Base-by-base conservation (phyloP, 2,329 filamentous ascomycete genomes). In the Aciculosporium take region DNA sequence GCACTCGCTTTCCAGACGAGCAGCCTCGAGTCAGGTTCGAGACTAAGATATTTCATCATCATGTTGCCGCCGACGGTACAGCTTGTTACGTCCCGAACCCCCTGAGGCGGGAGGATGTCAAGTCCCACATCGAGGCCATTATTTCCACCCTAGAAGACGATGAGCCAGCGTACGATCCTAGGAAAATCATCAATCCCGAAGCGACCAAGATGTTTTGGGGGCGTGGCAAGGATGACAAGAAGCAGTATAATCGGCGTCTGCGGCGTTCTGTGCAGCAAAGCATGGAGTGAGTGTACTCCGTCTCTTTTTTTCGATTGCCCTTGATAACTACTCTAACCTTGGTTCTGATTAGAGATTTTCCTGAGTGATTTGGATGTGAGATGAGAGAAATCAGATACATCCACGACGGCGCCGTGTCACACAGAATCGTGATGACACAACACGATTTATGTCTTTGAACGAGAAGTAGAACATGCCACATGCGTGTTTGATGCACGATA, bases 171-270 rank as follows among this genome's bases (percentile, higher is more conserved):
- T 96, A 94, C 55, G 91, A 98, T 56, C 91, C 91, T 1, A 74
- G 89, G 35, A 88, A 84, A 9, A 74, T 86, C 25, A 85, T 96
- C 29, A 81, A 94, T 48, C 82, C 79, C 0, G 88, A 94, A 53
- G 87, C 88, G 2, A 80, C 83, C 31, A 84, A 79, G 58, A 66
- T 96, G 35, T 91, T 81, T 56, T 98, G 91, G 89, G 87, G 87
- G 3, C 71, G 71, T 4, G 63, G 74, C 1, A 45, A 57, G 2
- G 81, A 87, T 2, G 81, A 89, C 40, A 83, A 84, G 56, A 94
- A 88, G 62, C 64, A 76, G 49, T 96, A 96, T 64, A 87, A 83
- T 52, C 76, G 89, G 40, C 76, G 77, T 46, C 68, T 96, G 46
- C 76, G 89, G 40, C 74, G 85, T 52, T 84, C 83, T 8, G 83